A percentile compares a stretch with the other conserved stretches of the same genome.
Evolutionary conservation across 2,329 filamentous ascomycete genomes (phyloP).

Genomic region (Fusarium xylarioides): DNA sequence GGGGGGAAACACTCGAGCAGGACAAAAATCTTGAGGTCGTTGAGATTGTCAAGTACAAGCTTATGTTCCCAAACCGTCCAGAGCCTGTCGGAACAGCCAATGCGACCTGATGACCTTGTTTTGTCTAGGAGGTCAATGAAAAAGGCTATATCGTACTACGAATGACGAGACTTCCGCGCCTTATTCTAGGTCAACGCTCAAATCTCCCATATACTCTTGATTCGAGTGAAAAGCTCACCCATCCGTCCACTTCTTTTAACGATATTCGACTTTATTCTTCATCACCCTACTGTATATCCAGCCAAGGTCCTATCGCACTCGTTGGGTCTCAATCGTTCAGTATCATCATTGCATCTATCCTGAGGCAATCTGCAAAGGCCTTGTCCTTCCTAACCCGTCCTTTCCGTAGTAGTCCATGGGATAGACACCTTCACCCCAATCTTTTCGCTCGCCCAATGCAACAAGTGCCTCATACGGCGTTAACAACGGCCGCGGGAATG

Average conservation of each 20-base stretch:
- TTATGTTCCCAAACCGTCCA: constrained; percentile 84
- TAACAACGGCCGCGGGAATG: constrained; percentile 85
- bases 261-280: neutral
- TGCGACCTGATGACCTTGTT: constrained; percentile 35
- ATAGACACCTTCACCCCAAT: constrained; percentile 81
- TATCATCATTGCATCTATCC: constrained; percentile 15
- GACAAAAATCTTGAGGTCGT: constrained; percentile 77
- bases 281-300: neutral
- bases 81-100: constrained; percentile 76
- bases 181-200: neutral
- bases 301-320: neutral
- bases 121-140: neutral
- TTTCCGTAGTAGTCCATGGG: constrained; percentile 99
- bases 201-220: neutral
- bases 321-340: constrained; percentile 2
- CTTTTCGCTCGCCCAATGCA: constrained; percentile 80
- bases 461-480: constrained; percentile 96
- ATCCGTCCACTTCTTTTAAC: neutral
- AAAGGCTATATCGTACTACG: neutral
- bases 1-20: constrained; percentile 51
- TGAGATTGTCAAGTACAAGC: constrained; percentile 86
- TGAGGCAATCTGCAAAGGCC: constrained; percentile 49
- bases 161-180: neutral
- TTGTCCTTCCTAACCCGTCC: constrained; percentile 87
- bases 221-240: neutral